phyloP scores from a whole-genome alignment of 306 rosid species.

The Medicago lupulina region DNA sequence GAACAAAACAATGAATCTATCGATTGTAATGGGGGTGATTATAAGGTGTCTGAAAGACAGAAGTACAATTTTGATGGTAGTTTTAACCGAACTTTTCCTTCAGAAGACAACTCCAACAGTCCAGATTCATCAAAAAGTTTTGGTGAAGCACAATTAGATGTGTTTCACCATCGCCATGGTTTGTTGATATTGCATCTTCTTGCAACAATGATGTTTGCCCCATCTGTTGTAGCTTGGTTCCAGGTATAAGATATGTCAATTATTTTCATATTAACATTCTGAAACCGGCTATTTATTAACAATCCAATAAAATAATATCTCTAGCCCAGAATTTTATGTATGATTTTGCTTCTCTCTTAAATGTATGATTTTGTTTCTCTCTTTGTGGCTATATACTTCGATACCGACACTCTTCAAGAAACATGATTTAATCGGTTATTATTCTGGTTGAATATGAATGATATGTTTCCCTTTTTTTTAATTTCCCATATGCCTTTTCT shows the following conservation, averaged over 20 bases:
- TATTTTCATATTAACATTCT: slow-evolving; percentile 32
- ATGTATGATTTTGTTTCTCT: neutral
- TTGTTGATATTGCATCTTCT: slow-evolving; percentile 78
- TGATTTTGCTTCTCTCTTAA: neutral
- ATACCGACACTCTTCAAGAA: slow-evolving; percentile 8
- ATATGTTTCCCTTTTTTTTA: too few relatives aligned
- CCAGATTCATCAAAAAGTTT: slow-evolving; percentile 75
- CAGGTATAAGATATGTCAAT: slow-evolving; percentile 63
- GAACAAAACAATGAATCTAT: slow-evolving; percentile 56
- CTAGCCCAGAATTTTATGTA: neutral
- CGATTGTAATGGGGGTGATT: slow-evolving; percentile 51
- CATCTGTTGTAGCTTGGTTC: slow-evolving; percentile 89
- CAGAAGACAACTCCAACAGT: slow-evolving; percentile 64
- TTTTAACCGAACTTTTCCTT: slow-evolving; percentile 54
- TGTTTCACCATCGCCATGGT: slow-evolving; percentile 90
- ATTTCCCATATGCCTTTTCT: too few relatives aligned
- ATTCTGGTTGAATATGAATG: too few relatives aligned
- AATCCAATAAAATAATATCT: neutral
- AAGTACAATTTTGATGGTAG: slow-evolving; percentile 59
- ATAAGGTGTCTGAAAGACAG: slow-evolving; percentile 50
- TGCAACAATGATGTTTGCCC: slow-evolving; percentile 86
- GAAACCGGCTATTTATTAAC: neutral
- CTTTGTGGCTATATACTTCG: neutral
- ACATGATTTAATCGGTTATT: slow-evolving; percentile 3
- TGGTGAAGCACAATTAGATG: slow-evolving; percentile 82